phyloP scores from a whole-genome alignment of 352 stramenopile species.

The Phytopythium ostracodes region DNA sequence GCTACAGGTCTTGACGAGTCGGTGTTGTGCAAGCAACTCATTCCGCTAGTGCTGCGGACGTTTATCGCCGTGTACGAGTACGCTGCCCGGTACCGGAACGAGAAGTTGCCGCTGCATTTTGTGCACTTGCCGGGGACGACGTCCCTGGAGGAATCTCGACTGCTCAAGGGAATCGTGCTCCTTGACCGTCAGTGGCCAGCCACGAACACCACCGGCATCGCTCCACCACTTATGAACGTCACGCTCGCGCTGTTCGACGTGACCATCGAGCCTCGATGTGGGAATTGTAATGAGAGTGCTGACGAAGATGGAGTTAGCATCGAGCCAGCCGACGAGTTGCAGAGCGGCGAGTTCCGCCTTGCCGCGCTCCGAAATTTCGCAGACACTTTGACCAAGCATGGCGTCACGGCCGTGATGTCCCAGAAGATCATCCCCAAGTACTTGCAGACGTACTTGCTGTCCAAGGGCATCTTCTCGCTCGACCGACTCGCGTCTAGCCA shows the following conservation, averaged over 20 bases:
- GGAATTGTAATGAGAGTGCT: no score
- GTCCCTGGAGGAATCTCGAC: conserved; percentile 21
- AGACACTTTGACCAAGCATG: conserved; percentile 26
- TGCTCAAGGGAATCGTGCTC: conserved; percentile 43
- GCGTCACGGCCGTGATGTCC: conserved; percentile 38
- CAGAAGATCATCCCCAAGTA: conserved; percentile 55
- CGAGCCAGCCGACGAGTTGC: conserved; percentile 4
- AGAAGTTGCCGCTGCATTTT: conserved; percentile 46
- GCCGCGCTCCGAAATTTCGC: conserved; percentile 25
- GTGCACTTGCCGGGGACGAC: conserved; percentile 21
- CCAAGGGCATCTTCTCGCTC: conserved; percentile 40
- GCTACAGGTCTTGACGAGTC: conserved; percentile 8
- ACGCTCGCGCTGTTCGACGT: conserved; percentile 52
- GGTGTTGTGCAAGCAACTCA: conserved; percentile 15
- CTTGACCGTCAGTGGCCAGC: conserved; percentile 34
- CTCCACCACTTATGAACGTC: conserved; percentile 17
- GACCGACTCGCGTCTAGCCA: conserved; percentile 41
- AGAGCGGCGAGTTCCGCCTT: conserved; percentile 17
- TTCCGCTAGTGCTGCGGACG: conserved; percentile 35
- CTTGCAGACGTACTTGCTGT: conserved; percentile 32
- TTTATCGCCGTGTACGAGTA: conserved; percentile 43
- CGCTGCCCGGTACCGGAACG: conserved; percentile 27
- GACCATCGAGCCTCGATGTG: conserved; percentile 36
- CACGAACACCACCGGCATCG: neutral
- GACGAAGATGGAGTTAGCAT: conserved; percentile 9